These are phyloP conservation scores for Zygoascus biomembranicola DNA, from an alignment of 805 yeast genomes.

Conservation along the genomic window DNA sequence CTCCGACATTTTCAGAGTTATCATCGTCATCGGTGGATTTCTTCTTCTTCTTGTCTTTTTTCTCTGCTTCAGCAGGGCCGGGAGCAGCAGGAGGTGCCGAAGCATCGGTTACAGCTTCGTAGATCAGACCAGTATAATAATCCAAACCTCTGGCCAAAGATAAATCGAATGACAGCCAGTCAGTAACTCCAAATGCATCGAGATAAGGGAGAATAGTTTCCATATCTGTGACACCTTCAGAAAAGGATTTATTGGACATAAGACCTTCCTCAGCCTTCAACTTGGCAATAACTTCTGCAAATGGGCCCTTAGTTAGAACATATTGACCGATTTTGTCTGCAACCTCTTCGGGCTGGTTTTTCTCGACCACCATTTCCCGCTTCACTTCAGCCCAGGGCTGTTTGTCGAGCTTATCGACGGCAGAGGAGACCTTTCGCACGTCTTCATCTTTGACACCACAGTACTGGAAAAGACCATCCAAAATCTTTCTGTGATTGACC, in stretches of 20 bases:
- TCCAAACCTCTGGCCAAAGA: conserved; percentile 96
- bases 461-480: conserved; percentile 91
- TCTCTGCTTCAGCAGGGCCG: conserved; percentile 16
- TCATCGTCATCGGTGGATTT: conserved; percentile 60
- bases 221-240: conserved; percentile 77
- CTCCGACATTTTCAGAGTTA: conserved; percentile 94
- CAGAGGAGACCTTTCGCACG: conserved; percentile 85
- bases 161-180: conserved; percentile 73
- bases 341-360: conserved; percentile 81
- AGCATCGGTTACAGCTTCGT: conserved; percentile 91
- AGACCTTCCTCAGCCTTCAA: conserved; percentile 54
- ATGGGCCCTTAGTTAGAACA: conserved; percentile 69
- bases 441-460: conserved; percentile 94
- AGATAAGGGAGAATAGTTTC: conserved; percentile 62
- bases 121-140: conserved; percentile 93
- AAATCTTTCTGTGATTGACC: conserved; percentile 88
- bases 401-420: conserved; percentile 95
- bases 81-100: conserved; percentile 76
- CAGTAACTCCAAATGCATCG: conserved; percentile 62
- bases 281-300: conserved; percentile 37
- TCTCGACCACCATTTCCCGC: conserved; percentile 86
- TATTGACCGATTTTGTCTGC: conserved; percentile 91
- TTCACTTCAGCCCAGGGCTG: conserved; percentile 91
- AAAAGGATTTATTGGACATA: conserved; percentile 60
- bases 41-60: conserved; percentile 29